phyloP scores from a whole-genome alignment of 2,329 filamentous ascomycete genomes.

The Dendryphion nanum region DNA sequence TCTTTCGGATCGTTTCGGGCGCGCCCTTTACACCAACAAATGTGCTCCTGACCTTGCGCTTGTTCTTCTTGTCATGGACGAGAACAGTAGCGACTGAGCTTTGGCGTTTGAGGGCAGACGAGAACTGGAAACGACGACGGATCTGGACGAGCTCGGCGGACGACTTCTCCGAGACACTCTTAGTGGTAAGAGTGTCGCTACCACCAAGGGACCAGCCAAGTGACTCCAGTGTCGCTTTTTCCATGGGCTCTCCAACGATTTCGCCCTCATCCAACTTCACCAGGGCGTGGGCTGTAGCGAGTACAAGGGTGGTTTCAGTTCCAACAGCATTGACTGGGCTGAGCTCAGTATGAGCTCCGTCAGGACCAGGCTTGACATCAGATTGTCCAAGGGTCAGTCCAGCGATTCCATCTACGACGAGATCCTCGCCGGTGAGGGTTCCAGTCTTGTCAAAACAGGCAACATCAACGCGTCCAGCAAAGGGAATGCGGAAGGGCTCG shows the following conservation, averaged over 20 bases:
- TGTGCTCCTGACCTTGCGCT: conserved; percentile 76
- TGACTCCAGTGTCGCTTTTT: conserved; percentile 87
- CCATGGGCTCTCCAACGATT: conserved; percentile 97
- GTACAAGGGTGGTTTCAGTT: conserved; percentile 83
- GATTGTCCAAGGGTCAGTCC: conserved; percentile 73
- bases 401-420: conserved; percentile 95
- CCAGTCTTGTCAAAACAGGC: conserved; percentile 99
- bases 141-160: conserved; percentile 79
- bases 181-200: conserved; percentile 79
- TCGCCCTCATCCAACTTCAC: conserved; percentile 97
- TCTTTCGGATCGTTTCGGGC: conserved; percentile 93
- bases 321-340: conserved; percentile 68
- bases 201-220: conserved; percentile 91
- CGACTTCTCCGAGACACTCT: conserved; percentile 52
- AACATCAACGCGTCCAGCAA: conserved; percentile 89
- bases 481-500: conserved; percentile 97
- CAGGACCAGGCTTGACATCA: conserved; percentile 66
- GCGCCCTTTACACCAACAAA: conserved; percentile 97
- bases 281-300: conserved; percentile 91
- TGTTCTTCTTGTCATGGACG: conserved; percentile 67
- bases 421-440: conserved; percentile 91
- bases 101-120: conserved; percentile 91
- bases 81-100: conserved; percentile 87
- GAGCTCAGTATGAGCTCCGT: conserved; percentile 81
- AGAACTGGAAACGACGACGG: conserved; percentile 97